Conservation (phyloP, 805 yeast genomes). For the Ogataea methanolica region DNA sequence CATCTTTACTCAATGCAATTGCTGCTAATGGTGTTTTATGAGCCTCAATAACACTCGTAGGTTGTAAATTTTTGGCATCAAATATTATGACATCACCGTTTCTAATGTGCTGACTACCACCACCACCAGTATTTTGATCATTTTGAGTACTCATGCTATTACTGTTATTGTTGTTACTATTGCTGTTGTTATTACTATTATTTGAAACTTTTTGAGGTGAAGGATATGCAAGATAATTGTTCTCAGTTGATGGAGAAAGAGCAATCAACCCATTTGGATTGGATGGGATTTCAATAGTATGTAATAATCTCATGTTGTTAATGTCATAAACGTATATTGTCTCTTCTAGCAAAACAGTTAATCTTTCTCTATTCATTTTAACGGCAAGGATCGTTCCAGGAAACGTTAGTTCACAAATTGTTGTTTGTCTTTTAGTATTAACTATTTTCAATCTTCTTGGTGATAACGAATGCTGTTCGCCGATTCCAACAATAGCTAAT, state of each 20-base stretch:
- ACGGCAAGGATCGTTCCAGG: slow-evolving; percentile 76
- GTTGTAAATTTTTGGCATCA: slow-evolving; percentile 71
- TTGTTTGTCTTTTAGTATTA: slow-evolving; percentile 66
- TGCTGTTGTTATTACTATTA: slow-evolving; percentile 9
- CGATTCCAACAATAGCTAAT: slow-evolving; percentile 78
- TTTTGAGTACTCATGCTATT: not conserved
- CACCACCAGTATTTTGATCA: slow-evolving; percentile 2
- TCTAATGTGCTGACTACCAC: slow-evolving; percentile 22
- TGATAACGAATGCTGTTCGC: slow-evolving; percentile 66
- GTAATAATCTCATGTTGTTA: slow-evolving; percentile 79
- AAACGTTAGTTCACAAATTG: slow-evolving; percentile 86
- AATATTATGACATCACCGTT: slow-evolving; percentile 80
- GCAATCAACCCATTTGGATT: slow-evolving; percentile 60
- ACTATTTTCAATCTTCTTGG: slow-evolving; percentile 83
- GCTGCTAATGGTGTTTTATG: slow-evolving; percentile 79
- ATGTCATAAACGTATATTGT: slow-evolving; percentile 88
- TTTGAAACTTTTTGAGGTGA: slow-evolving; percentile 58
- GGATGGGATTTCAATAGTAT: slow-evolving; percentile 62
- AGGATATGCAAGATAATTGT: slow-evolving; percentile 64
- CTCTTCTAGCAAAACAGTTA: slow-evolving; percentile 77
- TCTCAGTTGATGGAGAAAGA: slow-evolving; percentile 47
- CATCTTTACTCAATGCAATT: slow-evolving; percentile 68
- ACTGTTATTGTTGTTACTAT: not conserved
- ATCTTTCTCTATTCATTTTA: slow-evolving; percentile 74
- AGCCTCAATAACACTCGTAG: slow-evolving; percentile 83